Evolutionary conservation across 768 basidiomycete genomes (phyloP).

Genomic region (Rhizopogon vinicolor): DNA sequence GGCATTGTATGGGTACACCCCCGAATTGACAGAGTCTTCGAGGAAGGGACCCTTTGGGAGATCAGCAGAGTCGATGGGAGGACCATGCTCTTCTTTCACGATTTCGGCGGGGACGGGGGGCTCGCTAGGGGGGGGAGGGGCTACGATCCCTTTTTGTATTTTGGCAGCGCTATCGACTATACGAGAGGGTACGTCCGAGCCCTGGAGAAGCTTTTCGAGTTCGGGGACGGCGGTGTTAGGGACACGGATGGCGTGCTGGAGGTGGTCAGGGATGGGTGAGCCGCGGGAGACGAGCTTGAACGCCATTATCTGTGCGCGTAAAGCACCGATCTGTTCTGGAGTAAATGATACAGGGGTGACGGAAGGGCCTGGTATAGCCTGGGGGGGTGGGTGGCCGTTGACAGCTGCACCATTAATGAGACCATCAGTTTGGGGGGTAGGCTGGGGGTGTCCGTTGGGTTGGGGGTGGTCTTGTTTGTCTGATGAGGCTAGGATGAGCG

Average conservation of each 20-base stretch:
- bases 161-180: slow-evolving; percentile 76
- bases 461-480: slow-evolving; percentile 16
- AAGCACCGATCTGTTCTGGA: slow-evolving; percentile 63
- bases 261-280: slow-evolving; percentile 58
- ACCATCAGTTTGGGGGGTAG: slow-evolving; percentile 11
- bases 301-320: slow-evolving; percentile 81
- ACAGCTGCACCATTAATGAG: neutral
- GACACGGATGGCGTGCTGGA: slow-evolving; percentile 68
- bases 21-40: slow-evolving; percentile 75
- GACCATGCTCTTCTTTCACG: slow-evolving; percentile 49
- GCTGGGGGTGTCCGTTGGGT: slow-evolving; percentile 18
- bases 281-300: slow-evolving; percentile 70
- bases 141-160: slow-evolving; percentile 50
- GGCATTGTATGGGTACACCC: slow-evolving; percentile 91
- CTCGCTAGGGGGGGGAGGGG: slow-evolving; percentile 16
- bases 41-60: slow-evolving; percentile 71
- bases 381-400: slow-evolving; percentile 49
- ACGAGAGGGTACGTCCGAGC: slow-evolving; percentile 53
- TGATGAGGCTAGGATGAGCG: slow-evolving; percentile 2
- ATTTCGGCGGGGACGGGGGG: slow-evolving; percentile 12
- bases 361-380: slow-evolving; percentile 34
- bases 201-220: slow-evolving; percentile 61
- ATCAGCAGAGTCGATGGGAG: slow-evolving; percentile 48
- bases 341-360: slow-evolving; percentile 77
- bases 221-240: slow-evolving; percentile 57